These are phyloP conservation scores for Nicotiana paniculata DNA, from an alignment of 257 asterid genomes.

Conservation along the genomic window DNA sequence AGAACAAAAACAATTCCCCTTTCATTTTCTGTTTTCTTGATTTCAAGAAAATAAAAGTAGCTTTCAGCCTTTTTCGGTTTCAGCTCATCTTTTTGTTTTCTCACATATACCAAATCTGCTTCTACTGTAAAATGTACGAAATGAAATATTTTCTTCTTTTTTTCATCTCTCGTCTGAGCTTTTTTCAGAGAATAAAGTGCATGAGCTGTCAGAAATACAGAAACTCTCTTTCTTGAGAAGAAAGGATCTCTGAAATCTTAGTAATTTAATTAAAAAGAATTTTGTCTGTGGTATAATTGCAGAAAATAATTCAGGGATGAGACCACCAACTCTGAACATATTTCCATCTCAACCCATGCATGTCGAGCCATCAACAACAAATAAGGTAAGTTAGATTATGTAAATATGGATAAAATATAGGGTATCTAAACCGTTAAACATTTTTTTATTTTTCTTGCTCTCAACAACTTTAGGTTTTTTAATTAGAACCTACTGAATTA, in stretches of 20 bases:
- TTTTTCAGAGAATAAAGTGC: neutral
- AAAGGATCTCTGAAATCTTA: slow-evolving; percentile 8
- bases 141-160: neutral
- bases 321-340: slow-evolving; percentile 76
- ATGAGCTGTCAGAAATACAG: neutral
- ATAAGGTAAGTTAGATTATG: slow-evolving; percentile 26
- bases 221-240: neutral
- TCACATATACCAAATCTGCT: neutral
- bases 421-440: neutral
- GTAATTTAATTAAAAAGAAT: neutral
- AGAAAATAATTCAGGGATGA: slow-evolving; percentile 66
- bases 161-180: neutral
- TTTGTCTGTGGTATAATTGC: slow-evolving; percentile 14
- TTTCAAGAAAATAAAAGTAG: neutral
- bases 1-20: neutral
- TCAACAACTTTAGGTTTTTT: neutral
- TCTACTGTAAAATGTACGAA: neutral
- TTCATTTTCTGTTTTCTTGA: neutral
- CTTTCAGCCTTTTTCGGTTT: too few species aligned
- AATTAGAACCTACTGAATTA: slow-evolving; percentile 7
- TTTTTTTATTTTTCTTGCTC: neutral
- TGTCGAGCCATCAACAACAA: slow-evolving; percentile 53
- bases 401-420: slow-evolving; percentile 4
- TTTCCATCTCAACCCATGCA: slow-evolving; percentile 99
- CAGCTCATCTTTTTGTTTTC: neutral